Percentiles rank a stretch among this genome's conserved stretches.
These are phyloP conservation scores for Pistacia vera DNA, from an alignment of 345 rosid genomes.

Conservation along the genomic window DNA sequence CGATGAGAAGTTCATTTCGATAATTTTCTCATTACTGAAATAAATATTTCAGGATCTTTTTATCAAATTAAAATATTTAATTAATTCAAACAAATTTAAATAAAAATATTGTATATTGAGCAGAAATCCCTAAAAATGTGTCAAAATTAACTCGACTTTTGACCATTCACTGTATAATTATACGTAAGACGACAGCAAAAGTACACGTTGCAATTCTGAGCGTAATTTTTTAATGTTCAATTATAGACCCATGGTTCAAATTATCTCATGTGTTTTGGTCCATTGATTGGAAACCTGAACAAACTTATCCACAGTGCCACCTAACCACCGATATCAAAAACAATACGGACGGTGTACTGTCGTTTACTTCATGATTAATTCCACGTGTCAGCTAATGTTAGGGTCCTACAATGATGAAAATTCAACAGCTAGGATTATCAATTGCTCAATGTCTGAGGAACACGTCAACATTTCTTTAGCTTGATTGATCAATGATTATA, in stretches of 20 bases:
- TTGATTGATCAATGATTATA: background rate
- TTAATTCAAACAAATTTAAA: too few relatives aligned
- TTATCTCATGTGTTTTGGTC: background rate
- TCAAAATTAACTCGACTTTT: too few relatives aligned
- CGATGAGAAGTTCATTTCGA: too few relatives aligned
- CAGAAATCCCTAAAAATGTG: background rate
- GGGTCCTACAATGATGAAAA: background rate
- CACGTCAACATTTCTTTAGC: background rate
- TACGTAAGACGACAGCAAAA: background rate
- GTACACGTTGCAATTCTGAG: conserved; percentile 9
- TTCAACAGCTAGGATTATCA: background rate
- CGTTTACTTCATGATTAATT: conserved; percentile 11
- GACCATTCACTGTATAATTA: too few relatives aligned
- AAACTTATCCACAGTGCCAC: conserved; percentile 8
- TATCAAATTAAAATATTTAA: too few relatives aligned
- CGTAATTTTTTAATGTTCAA: background rate
- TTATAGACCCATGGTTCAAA: background rate
- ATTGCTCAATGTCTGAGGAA: background rate
- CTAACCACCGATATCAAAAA: background rate
- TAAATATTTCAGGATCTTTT: too few relatives aligned
- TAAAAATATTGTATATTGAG: background rate
- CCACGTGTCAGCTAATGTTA: conserved; percentile 7
- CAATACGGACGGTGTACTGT: conserved; percentile 2
- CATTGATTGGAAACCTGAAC: background rate
- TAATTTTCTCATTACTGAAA: too few relatives aligned